These are phyloP conservation scores for Begonia fuchsioides DNA, from an alignment of 306 rosid genomes.

Conservation along the genomic window DNA sequence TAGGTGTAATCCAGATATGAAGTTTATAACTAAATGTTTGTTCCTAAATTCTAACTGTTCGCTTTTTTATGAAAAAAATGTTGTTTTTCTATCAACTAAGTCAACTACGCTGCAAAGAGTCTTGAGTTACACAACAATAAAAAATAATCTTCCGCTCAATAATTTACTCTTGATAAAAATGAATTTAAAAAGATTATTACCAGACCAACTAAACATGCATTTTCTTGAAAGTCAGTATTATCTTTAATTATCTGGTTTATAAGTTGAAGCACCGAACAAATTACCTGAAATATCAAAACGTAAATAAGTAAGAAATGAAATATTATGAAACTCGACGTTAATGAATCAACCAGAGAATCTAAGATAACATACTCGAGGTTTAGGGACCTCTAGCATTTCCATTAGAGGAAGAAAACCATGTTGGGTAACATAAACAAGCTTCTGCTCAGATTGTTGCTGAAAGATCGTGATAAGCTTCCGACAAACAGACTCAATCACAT, in stretches of 20 bases:
- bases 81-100: too few species aligned
- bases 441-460: conserved; percentile 86
- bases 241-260: conserved; percentile 82
- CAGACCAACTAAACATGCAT: conserved; percentile 95
- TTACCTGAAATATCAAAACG: conserved; percentile 36
- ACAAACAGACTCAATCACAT: conserved; percentile 70
- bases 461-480: conserved; percentile 75
- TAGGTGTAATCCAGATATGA: too few species aligned
- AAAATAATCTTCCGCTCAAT: background rate
- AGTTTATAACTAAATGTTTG: too few species aligned
- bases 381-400: conserved; percentile 83
- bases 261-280: conserved; percentile 94
- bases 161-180: background rate
- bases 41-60: too few species aligned
- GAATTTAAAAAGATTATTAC: conserved; percentile 29
- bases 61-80: too few species aligned
- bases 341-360: conserved; percentile 2
- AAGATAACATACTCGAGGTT: conserved; percentile 58
- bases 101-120: too few species aligned
- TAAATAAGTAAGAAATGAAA: background rate
- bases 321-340: conserved; percentile 4
- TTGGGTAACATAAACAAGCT: conserved; percentile 76
- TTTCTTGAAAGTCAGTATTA: conserved; percentile 85
- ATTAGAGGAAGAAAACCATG: conserved; percentile 89
- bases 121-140: too few species aligned